Evolutionary conservation across 495 filamentous ascomycete genomes (phyloP).

Genomic region (Pseudomonodictys pantanalensis): DNA sequence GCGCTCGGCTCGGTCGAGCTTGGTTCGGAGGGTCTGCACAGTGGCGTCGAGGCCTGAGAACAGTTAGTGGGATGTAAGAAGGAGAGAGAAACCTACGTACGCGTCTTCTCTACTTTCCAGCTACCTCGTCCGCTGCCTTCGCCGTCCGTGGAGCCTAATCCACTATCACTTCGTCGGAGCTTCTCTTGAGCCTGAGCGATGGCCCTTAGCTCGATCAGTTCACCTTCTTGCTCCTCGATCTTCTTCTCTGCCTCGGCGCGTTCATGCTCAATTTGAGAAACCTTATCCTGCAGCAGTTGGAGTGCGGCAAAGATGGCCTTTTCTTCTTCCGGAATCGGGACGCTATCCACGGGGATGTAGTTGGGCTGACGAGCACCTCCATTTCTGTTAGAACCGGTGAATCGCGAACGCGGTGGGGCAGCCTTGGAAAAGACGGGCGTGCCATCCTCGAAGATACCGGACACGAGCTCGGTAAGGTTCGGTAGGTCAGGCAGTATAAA

Average conservation of each 20-base stretch:
- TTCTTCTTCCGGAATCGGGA: slow-evolving; percentile 67
- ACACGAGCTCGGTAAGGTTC: slow-evolving; percentile 69
- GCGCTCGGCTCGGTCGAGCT: slow-evolving; percentile 58
- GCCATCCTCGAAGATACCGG: slow-evolving; percentile 64
- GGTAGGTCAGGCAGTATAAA: slow-evolving; percentile 67
- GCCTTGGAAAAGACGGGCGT: slow-evolving; percentile 60
- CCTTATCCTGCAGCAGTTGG: slow-evolving; percentile 64
- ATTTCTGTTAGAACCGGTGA: slow-evolving; percentile 44
- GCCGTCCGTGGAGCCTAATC: slow-evolving; percentile 46
- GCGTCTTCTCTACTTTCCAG: slow-evolving; percentile 54
- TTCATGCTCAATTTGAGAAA: slow-evolving; percentile 57
- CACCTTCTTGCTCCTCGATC: slow-evolving; percentile 54
- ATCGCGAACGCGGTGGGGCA: slow-evolving; percentile 55
- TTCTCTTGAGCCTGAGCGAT: slow-evolving; percentile 48
- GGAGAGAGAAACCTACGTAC: slow-evolving; percentile 41
- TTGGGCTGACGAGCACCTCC: slow-evolving; percentile 24
- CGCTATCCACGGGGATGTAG: slow-evolving; percentile 53
- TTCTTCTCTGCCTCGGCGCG: slow-evolving; percentile 58
- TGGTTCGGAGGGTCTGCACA: slow-evolving; percentile 55
- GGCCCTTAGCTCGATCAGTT: slow-evolving; percentile 55
- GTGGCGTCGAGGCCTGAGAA: slow-evolving; percentile 50
- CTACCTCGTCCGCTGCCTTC: slow-evolving; percentile 37
- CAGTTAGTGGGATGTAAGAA: background rate
- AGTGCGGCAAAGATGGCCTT: slow-evolving; percentile 67
- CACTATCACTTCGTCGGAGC: slow-evolving; percentile 46